Evolutionary conservation across 768 basidiomycete species (phyloP).

Genomic region (Boletus subparvulus): DNA sequence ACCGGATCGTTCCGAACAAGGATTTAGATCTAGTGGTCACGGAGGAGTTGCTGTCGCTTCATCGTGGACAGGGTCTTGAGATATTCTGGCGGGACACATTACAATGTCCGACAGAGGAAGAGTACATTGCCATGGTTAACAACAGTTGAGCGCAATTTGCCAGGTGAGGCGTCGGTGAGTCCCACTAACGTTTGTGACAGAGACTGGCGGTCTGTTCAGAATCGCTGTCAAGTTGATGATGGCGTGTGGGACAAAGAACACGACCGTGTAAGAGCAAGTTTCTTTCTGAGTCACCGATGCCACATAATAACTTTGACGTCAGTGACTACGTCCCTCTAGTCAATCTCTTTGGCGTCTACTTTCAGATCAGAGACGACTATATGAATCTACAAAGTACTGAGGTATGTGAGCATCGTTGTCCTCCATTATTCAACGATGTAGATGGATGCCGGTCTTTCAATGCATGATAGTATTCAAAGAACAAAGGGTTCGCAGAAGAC

Average conservation of each 20-base stretch:
- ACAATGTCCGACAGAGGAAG: slow-evolving; percentile 89
- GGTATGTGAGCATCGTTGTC: slow-evolving; percentile 39
- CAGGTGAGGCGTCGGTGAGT: slow-evolving; percentile 49
- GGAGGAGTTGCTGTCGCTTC: slow-evolving; percentile 75
- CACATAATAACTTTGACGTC: neutral
- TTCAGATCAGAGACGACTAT: slow-evolving; percentile 96
- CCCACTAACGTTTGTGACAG: slow-evolving; percentile 40
- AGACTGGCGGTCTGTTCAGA: slow-evolving; percentile 91
- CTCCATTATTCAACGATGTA: neutral
- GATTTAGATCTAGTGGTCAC: slow-evolving; percentile 55
- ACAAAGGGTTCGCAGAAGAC: slow-evolving; percentile 71
- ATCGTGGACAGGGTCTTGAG: slow-evolving; percentile 94
- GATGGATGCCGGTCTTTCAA: neutral
- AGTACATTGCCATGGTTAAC: slow-evolving; percentile 95
- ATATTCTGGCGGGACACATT: slow-evolving; percentile 92
- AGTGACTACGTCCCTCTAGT: slow-evolving; percentile 92
- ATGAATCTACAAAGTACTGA: slow-evolving; percentile 91
- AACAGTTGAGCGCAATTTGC: slow-evolving; percentile 70
- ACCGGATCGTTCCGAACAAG: slow-evolving; percentile 59
- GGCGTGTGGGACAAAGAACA: slow-evolving; percentile 72
- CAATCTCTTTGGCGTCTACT: slow-evolving; percentile 91
- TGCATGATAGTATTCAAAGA: slow-evolving; percentile 55
- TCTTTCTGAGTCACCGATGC: neutral
- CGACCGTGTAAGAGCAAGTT: slow-evolving; percentile 47
- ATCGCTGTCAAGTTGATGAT: slow-evolving; percentile 96